Percentiles rank a stretch among this genome's conserved stretches.
Conservation (phyloP, 2,329 filamentous ascomycete genomes). For the Ramichloridium luteum region DNA sequence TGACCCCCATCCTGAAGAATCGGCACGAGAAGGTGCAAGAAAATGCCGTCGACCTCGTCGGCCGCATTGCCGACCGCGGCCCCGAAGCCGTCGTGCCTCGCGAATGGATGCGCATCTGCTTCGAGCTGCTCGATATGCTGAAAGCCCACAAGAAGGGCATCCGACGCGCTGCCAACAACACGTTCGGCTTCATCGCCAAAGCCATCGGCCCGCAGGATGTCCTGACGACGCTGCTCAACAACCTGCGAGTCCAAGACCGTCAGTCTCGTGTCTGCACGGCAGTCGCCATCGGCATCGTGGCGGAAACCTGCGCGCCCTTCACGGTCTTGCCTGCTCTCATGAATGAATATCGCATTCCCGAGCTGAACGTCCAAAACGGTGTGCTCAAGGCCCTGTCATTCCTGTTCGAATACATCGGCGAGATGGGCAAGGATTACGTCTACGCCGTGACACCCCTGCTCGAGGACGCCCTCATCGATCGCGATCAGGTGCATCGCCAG, state of each 20-base stretch:
- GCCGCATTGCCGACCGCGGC: constrained; percentile 92
- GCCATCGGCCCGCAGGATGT: constrained; percentile 97
- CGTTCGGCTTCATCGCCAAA: constrained; percentile 98
- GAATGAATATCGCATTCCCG: constrained; percentile 98
- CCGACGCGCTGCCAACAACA: constrained; percentile 95
- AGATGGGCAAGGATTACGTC: constrained; percentile 98
- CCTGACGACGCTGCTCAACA: constrained; percentile 87
- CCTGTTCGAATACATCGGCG: constrained; percentile 97
- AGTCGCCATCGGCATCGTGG: constrained; percentile 95
- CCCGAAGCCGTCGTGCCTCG: constrained; percentile 92
- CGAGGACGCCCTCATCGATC: constrained; percentile 92
- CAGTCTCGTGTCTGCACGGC: constrained; percentile 97
- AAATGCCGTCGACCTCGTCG: constrained; percentile 95
- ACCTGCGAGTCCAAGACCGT: constrained; percentile 90
- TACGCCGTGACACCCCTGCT: constrained; percentile 93
- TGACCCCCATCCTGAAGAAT: constrained; percentile 96
- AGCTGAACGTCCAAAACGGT: constrained; percentile 97
- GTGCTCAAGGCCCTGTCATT: constrained; percentile 95
- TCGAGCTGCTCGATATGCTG: constrained; percentile 96
- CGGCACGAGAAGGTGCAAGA: constrained; percentile 98
- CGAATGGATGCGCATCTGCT: constrained; percentile 99
- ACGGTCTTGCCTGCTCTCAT: constrained; percentile 96
- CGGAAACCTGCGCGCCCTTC: constrained; percentile 95
- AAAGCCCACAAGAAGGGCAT: constrained; percentile 99
- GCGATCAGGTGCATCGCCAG: constrained; percentile 94